Percentiles rank a stretch among this genome's conserved stretches.
phyloP scores from a whole-genome alignment of 306 rosid species.

The Acacia acuminata region DNA sequence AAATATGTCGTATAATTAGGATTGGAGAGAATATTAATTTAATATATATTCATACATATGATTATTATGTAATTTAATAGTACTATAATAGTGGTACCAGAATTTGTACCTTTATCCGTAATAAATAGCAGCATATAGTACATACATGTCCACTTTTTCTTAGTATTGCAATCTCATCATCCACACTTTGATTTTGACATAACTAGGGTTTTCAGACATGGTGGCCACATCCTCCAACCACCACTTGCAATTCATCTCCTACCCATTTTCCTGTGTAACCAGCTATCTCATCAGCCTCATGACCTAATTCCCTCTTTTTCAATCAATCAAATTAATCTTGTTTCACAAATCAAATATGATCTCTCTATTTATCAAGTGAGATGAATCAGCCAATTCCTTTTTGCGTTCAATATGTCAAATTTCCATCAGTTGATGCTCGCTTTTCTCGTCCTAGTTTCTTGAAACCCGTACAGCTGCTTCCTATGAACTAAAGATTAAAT shows the following conservation, averaged over 20 bases:
- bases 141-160: conserved; percentile 17
- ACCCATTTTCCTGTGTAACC: background rate
- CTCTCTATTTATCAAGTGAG: background rate
- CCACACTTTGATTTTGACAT: background rate
- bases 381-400: background rate
- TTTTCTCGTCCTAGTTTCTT: background rate
- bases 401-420: background rate
- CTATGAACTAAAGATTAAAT: background rate
- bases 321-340: background rate
- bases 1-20: too few species aligned
- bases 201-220: conserved; percentile 13
- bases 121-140: conserved; percentile 34
- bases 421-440: background rate
- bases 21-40: too few species aligned
- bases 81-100: background rate
- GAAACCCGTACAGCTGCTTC: background rate
- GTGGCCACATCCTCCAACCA: conserved; percentile 9
- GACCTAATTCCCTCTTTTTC: background rate
- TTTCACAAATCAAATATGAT: background rate
- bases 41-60: too few species aligned
- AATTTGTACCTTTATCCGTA: conserved; percentile 55
- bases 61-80: too few species aligned
- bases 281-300: background rate
- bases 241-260: background rate
- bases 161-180: background rate